Evolutionary conservation across 106 monocot species (phyloP).

Genomic region (Triglochin maritima): DNA sequence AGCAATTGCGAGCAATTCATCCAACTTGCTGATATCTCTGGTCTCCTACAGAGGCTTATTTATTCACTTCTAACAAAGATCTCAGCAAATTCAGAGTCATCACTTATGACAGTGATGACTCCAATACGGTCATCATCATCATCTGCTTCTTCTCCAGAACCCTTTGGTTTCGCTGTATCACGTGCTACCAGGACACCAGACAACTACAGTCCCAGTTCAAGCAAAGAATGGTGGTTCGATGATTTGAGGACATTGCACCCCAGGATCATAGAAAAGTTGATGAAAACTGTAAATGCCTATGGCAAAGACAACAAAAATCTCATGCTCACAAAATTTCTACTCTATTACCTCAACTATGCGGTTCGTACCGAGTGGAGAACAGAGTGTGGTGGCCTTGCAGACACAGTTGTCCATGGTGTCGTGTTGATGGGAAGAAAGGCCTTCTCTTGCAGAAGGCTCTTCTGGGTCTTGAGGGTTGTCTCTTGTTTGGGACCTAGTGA

Average conservation of each 20-base stretch:
- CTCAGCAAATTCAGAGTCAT: slow-evolving; percentile 13
- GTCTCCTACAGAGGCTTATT: slow-evolving; percentile 17
- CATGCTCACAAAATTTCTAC: slow-evolving; percentile 26
- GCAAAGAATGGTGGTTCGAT: slow-evolving; percentile 29
- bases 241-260: slow-evolving; percentile 18
- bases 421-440: slow-evolving; percentile 40
- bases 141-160: slow-evolving; percentile 18
- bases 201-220: slow-evolving; percentile 4
- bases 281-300: slow-evolving; percentile 6
- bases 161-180: slow-evolving; percentile 1
- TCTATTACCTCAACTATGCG: slow-evolving; percentile 22
- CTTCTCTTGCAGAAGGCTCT: slow-evolving; percentile 68
- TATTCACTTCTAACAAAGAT: slow-evolving; percentile 21
- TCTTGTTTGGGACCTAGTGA: slow-evolving; percentile 47
- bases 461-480: slow-evolving; percentile 76
- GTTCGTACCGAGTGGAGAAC: not conserved
- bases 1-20: slow-evolving; percentile 22
- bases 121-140: slow-evolving; percentile 8
- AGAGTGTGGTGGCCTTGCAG: slow-evolving; percentile 42
- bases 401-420: slow-evolving; percentile 73
- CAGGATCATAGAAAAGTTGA: slow-evolving; percentile 15
- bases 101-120: not conserved
- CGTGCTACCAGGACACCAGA: slow-evolving; percentile 9
- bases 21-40: slow-evolving; percentile 9
- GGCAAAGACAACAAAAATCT: slow-evolving; percentile 18